Evolutionary conservation across 2,329 filamentous ascomycete species (phyloP).

Genomic region (Aphanoascus verrucosus): DNA sequence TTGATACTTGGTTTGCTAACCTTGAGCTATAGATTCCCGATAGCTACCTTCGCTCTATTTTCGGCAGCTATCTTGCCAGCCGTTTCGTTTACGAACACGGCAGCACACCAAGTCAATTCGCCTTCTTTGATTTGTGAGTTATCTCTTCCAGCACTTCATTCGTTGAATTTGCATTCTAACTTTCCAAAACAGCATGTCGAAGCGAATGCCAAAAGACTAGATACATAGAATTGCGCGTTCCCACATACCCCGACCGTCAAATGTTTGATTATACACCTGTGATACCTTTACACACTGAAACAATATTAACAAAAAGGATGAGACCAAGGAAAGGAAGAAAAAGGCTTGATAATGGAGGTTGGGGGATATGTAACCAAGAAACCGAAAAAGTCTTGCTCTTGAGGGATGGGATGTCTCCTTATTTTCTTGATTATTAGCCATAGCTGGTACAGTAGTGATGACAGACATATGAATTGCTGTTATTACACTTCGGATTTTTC

Average conservation of each 20-base stretch:
- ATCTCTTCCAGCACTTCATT: neutral
- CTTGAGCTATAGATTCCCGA: slow-evolving; percentile 56
- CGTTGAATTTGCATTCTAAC: neutral
- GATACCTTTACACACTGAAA: neutral
- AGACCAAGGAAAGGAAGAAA: neutral
- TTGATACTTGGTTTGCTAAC: slow-evolving; percentile 17
- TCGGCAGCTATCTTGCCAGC: slow-evolving; percentile 87
- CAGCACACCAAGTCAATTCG: slow-evolving; percentile 85
- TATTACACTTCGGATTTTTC: neutral
- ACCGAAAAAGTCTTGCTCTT: neutral
- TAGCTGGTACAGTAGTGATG: neutral
- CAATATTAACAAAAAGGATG: neutral
- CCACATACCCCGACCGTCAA: neutral
- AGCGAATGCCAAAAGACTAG: slow-evolving; percentile 15
- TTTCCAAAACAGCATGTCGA: slow-evolving; percentile 13
- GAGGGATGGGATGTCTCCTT: neutral
- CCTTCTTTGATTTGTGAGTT: slow-evolving; percentile 95
- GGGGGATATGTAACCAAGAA: neutral
- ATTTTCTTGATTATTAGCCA: slow-evolving; percentile 1
- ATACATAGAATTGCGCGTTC: neutral
- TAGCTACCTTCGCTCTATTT: slow-evolving; percentile 85
- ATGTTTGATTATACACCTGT: neutral
- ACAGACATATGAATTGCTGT: neutral
- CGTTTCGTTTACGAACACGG: slow-evolving; percentile 96
- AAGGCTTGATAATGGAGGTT: neutral